phyloP scores from a whole-genome alignment of 2,329 filamentous ascomycete species.

The Fusarium solani-melongenae region DNA sequence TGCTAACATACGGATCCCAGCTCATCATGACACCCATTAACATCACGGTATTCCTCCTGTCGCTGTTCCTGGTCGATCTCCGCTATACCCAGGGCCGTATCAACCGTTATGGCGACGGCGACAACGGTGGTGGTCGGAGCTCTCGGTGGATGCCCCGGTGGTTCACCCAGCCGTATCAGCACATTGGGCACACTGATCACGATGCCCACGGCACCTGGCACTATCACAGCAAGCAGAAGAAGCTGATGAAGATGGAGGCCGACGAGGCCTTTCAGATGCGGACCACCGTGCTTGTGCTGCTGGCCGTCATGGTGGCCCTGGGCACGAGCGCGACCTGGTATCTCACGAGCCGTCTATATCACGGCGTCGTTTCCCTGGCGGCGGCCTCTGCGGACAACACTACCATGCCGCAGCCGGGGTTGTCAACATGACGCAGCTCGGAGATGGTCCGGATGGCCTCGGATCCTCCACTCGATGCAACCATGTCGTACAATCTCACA shows the following conservation, averaged over 20 bases:
- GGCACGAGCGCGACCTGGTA: conserved; percentile 25
- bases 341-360: conserved; percentile 28
- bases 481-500: not conserved
- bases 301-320: conserved; percentile 51
- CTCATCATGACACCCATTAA: conserved; percentile 70
- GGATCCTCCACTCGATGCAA: not conserved
- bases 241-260: conserved; percentile 71
- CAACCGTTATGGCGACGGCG: conserved; percentile 46
- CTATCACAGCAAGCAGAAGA: conserved; percentile 68
- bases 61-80: conserved; percentile 71
- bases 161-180: conserved; percentile 53
- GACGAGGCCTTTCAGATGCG: conserved; percentile 72
- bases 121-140: conserved; percentile 45
- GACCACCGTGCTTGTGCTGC: conserved; percentile 60
- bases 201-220: conserved; percentile 49
- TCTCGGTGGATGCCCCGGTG: conserved; percentile 30
- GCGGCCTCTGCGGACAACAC: conserved; percentile 15
- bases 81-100: conserved; percentile 64
- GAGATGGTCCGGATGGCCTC: not conserved
- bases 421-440: conserved; percentile 8
- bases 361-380: conserved; percentile 17
- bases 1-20: conserved; percentile 45
- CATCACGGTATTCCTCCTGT: conserved; percentile 73
- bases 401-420: conserved; percentile 11
- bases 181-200: conserved; percentile 40